Evolutionary conservation across 2,329 filamentous ascomycete genomes (phyloP), one percentile per base, ranked within the genome.

Genomic region (Camillea tinctor): DNA sequence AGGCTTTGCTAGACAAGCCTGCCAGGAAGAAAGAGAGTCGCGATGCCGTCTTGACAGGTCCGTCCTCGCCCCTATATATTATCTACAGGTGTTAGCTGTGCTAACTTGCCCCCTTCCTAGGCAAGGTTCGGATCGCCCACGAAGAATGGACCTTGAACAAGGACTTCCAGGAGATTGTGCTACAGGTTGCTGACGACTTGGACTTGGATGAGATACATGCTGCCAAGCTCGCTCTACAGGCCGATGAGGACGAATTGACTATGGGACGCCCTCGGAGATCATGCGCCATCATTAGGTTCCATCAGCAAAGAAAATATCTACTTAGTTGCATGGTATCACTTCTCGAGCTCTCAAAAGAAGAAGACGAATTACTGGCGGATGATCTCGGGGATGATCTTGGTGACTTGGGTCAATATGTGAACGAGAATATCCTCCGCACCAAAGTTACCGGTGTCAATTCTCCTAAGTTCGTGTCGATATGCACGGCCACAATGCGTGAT

Each of bases 121-220:
- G 91, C 60, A 93, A 91, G 73, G 81, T 98, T 67, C 86, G 80
- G 36, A 77, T 97, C 60, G 84, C 85, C 67, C 89, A 88, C 63
- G 83, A 86, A 36, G 86, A 93, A 69, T 98, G 92, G 75, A 80
- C 83, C 21, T 81, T 99, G 78, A 97, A 96, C 76, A 84, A 91
- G 58, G 88, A 92, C 63, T 98, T 99, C 76, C 88, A 94, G 71
- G 89, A 97, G 74, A 87, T 89, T 67, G 86, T 88, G 22, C 81
- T 96, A 30, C 86, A 92, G 68, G 81, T 99, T 44, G 91, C 94
- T 58, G 93, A 98, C 74, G 91, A 92, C 67, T 81, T 97, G 63
- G 88, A 97, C 69, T 81, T 99, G 56, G 93, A 99, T 76, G 96
- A 99, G 76, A 74, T 96, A 59, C 86, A 95, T 68, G 90, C 94